Base-by-base conservation (phyloP, 2,329 filamentous ascomycete genomes). In the Pyrenochaeta sp. region DNA sequence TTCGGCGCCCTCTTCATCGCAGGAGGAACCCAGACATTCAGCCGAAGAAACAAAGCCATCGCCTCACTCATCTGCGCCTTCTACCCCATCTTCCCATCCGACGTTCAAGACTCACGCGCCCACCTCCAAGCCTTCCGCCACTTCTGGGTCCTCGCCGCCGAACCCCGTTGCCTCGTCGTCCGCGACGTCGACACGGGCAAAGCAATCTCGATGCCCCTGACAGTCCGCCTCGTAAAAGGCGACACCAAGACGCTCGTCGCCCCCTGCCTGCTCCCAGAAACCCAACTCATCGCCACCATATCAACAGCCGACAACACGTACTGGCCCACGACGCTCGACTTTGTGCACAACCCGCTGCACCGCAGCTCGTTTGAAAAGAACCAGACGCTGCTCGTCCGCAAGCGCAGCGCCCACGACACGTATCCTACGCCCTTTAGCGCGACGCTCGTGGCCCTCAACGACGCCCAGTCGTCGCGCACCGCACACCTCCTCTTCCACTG, bases 51-150 rank as follows among this genome's bases (percentile, higher is more conserved):
- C 65, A 77, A 95, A 40, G 92, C 93, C 7, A 85, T 96, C 35
- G 93, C 90, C 1, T 84, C 90, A 9, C 78, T 99, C 6, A 82
- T 99, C 6, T 87, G 94, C 29, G 88, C 94, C 1, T 96, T 99
- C 69, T 99, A 99, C 64, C 94, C 94, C 0, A 81, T 96, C 14
- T 96, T 96, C 67, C 94, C 94, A 0, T 87, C 84, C 7, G 87
- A 84, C 20, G 89, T 97, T 2, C 88, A 96, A 61, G 94, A 99
- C 73, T 97, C 97, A 65, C 88, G 89, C 54, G 91, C 90, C 8
- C 94, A 99, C 62, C 80, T 99, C 5, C 94, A 99, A 74, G 94
- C 95, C 3, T 94, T 99, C 75, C 85, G 95, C 4, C 93, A 99
- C 72, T 89, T 99, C 64, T 99, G 94, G 94, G 93, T 96, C 8